Conservation (phyloP, 495 filamentous ascomycete genomes). For the Tuber aestivum region DNA sequence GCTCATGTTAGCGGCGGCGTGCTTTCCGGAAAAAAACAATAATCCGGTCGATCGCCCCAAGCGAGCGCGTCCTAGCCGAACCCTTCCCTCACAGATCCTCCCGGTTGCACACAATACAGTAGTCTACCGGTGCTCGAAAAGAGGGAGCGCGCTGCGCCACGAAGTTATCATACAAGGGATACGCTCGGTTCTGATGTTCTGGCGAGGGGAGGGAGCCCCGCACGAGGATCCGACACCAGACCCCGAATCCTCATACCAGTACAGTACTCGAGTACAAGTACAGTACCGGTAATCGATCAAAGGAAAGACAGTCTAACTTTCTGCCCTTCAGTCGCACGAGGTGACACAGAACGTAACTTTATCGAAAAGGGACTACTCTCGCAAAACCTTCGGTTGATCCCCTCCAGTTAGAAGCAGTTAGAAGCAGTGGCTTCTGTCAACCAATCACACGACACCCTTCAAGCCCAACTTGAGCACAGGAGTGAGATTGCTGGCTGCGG, state of each 20-base stretch:
- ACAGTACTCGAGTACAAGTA: neutral
- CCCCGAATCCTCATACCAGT: neutral
- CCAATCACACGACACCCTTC: neutral
- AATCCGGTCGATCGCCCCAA: neutral
- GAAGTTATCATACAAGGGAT: neutral
- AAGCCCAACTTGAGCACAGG: neutral
- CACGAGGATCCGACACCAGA: neutral
- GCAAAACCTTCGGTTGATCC: neutral
- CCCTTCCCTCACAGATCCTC: neutral
- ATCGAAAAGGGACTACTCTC: neutral
- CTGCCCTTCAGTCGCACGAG: neutral
- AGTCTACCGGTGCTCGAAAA: neutral
- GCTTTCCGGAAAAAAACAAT: neutral
- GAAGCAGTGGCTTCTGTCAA: neutral
- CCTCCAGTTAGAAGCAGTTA: neutral
- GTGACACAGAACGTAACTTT: neutral
- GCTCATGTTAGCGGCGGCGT: no score
- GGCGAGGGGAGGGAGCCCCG: neutral
- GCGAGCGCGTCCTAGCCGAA: neutral
- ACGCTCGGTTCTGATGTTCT: neutral
- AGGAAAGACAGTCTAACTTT: neutral
- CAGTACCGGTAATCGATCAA: no score
- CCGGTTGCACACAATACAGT: neutral
- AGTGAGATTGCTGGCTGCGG: neutral
- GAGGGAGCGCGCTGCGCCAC: neutral